Conservation (phyloP, 2,329 filamentous ascomycete genomes). For the Fusarium foetens region DNA sequence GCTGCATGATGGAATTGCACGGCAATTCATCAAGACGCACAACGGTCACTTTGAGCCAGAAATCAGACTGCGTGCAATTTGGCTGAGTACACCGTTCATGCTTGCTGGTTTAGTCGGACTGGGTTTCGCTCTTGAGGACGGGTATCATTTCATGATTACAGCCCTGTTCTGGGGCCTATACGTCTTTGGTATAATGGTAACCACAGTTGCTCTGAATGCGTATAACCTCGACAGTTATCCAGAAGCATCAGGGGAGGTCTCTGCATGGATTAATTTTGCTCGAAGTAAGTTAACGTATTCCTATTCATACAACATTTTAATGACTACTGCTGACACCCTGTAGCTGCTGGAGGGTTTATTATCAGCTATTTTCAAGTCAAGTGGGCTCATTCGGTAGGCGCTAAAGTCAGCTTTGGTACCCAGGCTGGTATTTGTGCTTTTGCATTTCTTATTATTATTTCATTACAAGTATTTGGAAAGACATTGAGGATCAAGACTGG, state of each 20-base stretch:
- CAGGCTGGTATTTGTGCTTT: background rate
- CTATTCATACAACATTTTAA: accelerated
- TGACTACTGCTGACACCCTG: background rate
- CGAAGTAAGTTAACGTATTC: background rate
- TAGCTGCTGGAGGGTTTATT: background rate
- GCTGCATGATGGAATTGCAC: background rate
- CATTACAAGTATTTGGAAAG: background rate
- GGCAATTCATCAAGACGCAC: background rate
- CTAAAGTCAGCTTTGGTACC: background rate
- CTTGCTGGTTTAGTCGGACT: background rate
- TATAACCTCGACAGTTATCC: background rate
- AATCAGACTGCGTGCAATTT: background rate
- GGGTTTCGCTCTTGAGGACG: background rate
- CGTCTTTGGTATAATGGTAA: background rate
- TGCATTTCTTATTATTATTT: background rate
- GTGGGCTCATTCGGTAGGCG: background rate
- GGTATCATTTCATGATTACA: background rate
- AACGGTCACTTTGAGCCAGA: background rate
- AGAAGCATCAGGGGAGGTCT: background rate
- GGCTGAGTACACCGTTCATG: background rate
- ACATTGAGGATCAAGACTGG: accelerated
- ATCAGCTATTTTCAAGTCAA: background rate
- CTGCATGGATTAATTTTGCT: background rate
- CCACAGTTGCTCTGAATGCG: background rate
- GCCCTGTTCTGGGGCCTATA: background rate